These are phyloP conservation scores for Fusarium camptoceras DNA, from an alignment of 2,329 filamentous ascomycete genomes.

Conservation along the genomic window DNA sequence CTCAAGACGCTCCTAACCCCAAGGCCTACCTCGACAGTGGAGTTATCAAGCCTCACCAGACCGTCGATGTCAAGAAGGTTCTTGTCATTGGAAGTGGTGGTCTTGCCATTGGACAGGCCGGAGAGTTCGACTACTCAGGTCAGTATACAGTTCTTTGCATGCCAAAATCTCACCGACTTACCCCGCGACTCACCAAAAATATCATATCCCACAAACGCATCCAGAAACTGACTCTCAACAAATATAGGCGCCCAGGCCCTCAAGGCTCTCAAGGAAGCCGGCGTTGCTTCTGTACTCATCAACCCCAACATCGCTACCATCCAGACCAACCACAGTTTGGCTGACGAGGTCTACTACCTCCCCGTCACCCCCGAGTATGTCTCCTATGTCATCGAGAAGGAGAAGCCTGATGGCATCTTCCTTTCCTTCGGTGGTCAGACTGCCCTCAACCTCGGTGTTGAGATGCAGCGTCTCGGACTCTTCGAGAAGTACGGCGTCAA, in stretches of 20 bases:
- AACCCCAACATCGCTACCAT: conserved; percentile 99
- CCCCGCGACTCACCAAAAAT: conserved; percentile 30
- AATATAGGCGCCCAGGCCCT: conserved; percentile 88
- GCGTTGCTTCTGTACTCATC: conserved; percentile 89
- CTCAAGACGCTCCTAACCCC: conserved; percentile 80
- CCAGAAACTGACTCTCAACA: conserved; percentile 32
- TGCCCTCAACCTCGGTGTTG: conserved; percentile 93
- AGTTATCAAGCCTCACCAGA: conserved; percentile 80
- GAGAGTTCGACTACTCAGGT: conserved; percentile 99
- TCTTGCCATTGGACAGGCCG: conserved; percentile 95
- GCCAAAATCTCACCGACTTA: conserved; percentile 14
- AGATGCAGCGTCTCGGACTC: conserved; percentile 95
- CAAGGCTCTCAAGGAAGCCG: conserved; percentile 96
- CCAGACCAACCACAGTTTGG: conserved; percentile 94
- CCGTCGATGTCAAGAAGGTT: conserved; percentile 95
- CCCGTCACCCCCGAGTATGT: conserved; percentile 98
- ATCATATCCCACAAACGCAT: conserved; percentile 9
- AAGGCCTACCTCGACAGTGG: conserved; percentile 92
- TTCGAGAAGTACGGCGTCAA: conserved; percentile 96
- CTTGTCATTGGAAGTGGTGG: conserved; percentile 96
- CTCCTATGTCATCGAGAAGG: conserved; percentile 95
- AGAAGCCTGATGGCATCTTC: conserved; percentile 96
- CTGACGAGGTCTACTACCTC: conserved; percentile 97
- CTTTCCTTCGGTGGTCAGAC: conserved; percentile 98
- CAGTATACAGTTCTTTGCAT: conserved; percentile 52